Conservation (phyloP, 1,139 yeast genomes). For the Dujonia santamariae region DNA sequence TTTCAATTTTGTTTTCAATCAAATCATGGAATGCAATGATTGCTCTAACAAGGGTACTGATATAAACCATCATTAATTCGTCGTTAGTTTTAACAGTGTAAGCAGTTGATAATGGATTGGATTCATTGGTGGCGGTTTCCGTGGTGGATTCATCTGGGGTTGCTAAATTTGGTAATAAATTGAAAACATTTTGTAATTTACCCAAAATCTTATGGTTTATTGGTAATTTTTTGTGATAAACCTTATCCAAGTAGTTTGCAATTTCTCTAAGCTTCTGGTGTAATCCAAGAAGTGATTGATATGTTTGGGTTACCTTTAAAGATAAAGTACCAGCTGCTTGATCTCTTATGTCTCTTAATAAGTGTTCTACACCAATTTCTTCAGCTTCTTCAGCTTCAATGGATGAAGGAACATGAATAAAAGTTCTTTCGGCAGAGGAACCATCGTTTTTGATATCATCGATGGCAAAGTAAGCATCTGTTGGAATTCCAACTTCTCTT, state of each 20-base stretch:
- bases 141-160: constrained; percentile 14
- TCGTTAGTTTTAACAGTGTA: constrained; percentile 93
- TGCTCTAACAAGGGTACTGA: constrained; percentile 86
- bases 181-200: constrained; percentile 91
- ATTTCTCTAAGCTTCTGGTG: constrained; percentile 80
- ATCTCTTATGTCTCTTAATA: constrained; percentile 89
- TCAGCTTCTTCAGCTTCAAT: constrained; percentile 99
- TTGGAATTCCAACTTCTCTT: constrained; percentile 79
- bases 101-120: constrained; percentile 66
- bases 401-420: constrained; percentile 86
- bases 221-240: constrained; percentile 69
- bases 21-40: constrained; percentile 95
- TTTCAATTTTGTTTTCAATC: constrained; percentile 91
- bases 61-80: constrained; percentile 89
- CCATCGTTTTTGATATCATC: constrained; percentile 98
- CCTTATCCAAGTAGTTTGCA: constrained; percentile 74
- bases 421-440: constrained; percentile 88
- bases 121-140: constrained; percentile 11
- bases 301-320: constrained; percentile 80
- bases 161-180: constrained; percentile 79
- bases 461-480: constrained; percentile 91
- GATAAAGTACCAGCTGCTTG: constrained; percentile 95
- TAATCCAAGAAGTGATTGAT: constrained; percentile 83
- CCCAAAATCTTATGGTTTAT: constrained; percentile 89
- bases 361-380: constrained; percentile 97